These are phyloP conservation scores for Melocanna baccifera DNA, from an alignment of 176 grass and related monocot genomes.

Conservation along the genomic window DNA sequence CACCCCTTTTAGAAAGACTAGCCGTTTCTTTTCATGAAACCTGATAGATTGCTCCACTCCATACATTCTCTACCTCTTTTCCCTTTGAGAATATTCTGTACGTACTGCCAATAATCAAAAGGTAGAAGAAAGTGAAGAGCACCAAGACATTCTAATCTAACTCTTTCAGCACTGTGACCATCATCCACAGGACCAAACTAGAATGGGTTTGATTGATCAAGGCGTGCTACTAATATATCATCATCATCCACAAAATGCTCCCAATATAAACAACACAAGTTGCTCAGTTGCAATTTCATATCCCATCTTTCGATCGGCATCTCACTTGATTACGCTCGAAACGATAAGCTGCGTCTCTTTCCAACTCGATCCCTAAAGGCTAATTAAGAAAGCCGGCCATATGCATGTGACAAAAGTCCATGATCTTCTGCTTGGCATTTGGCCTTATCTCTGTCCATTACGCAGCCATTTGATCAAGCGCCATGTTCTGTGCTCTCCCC, in stretches of 20 bases:
- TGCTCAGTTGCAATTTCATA: background rate
- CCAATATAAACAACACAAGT: background rate
- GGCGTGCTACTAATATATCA: background rate
- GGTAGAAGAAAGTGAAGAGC: background rate
- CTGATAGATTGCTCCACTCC: background rate
- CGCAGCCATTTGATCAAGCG: conserved; percentile 1
- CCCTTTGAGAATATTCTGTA: background rate
- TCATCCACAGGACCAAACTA: background rate
- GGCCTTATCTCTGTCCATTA: conserved; percentile 23
- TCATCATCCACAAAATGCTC: background rate
- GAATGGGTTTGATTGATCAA: background rate
- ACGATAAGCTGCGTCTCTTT: conserved; percentile 16
- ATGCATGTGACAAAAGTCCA: background rate
- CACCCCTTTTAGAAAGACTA: background rate
- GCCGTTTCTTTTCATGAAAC: background rate
- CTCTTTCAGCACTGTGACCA: background rate
- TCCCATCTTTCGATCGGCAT: background rate
- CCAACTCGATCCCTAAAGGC: background rate
- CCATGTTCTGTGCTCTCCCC: background rate
- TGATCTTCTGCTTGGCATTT: background rate
- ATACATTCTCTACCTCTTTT: background rate
- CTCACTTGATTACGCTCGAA: background rate
- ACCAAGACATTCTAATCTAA: background rate
- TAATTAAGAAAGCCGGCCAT: background rate
- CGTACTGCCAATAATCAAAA: background rate